A percentile compares a stretch with the other conserved stretches of the same genome.
These are phyloP conservation scores for Herpetomonas muscarum DNA, from an alignment of 208 protist genomes.

Conservation along the genomic window DNA sequence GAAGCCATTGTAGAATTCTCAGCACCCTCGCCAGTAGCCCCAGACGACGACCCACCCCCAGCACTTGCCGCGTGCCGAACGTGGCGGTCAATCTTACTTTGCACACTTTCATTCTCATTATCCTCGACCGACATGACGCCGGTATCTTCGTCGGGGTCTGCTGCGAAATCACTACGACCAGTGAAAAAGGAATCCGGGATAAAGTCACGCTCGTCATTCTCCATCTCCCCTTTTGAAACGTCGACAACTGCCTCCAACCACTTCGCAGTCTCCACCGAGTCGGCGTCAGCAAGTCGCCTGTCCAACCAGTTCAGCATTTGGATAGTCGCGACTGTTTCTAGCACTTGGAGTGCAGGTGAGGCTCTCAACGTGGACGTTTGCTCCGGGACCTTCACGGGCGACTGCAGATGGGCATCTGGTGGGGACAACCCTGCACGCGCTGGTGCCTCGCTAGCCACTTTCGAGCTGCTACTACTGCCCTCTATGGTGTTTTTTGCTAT, in stretches of 20 bases:
- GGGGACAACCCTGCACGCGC: no score
- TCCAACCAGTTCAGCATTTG: constrained; percentile 66
- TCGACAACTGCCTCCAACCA: constrained; percentile 27
- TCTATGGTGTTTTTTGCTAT: neutral
- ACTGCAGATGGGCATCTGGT: no score
- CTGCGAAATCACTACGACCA: neutral
- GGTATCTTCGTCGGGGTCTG: neutral
- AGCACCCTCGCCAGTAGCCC: no score
- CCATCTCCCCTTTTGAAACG: constrained; percentile 26
- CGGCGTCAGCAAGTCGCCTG: constrained; percentile 30
- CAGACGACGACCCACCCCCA: no score
- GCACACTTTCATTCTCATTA: no score
- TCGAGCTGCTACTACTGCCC: no score
- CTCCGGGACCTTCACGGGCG: no score
- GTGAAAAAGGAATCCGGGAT: constrained; percentile 51
- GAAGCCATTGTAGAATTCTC: neutral
- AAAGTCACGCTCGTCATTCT: constrained; percentile 28
- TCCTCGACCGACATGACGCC: neutral
- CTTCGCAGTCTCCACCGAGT: constrained; percentile 27
- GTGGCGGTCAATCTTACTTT: no score
- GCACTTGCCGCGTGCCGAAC: no score
- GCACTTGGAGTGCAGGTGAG: neutral
- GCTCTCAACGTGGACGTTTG: no score
- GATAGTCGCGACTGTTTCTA: constrained; percentile 21
- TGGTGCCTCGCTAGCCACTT: no score